phyloP scores from a whole-genome alignment of 2,329 filamentous ascomycete species.

The Trichophyton equinum region DNA sequence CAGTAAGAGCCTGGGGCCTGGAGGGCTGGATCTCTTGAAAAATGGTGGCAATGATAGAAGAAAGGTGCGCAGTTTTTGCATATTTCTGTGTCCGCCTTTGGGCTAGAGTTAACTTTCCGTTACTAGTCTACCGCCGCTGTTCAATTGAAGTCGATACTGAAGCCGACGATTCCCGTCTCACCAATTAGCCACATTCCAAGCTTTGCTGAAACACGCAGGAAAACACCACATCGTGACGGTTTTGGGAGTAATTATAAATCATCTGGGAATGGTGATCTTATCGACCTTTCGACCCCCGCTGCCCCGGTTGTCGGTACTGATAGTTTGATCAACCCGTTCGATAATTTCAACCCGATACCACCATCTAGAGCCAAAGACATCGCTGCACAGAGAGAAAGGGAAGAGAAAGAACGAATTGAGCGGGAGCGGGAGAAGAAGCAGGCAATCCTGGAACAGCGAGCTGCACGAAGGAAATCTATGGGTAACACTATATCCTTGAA shows the following conservation, averaged over 20 bases:
- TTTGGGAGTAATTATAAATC: conserved; percentile 11
- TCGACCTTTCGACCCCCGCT: conserved; percentile 33
- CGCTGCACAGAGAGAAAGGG: conserved; percentile 54
- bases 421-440: conserved; percentile 47
- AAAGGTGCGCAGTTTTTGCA: conserved; percentile 46
- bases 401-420: conserved; percentile 44
- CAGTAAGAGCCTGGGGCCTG: conserved; percentile 92
- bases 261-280: conserved; percentile 20
- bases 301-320: conserved; percentile 26
- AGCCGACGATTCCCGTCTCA: conserved; percentile 56
- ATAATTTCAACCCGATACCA: conserved; percentile 31
- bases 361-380: conserved; percentile 41
- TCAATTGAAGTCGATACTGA: conserved; percentile 60
- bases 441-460: conserved; percentile 57
- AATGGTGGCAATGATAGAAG: conserved; percentile 63
- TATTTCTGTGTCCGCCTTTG: background rate
- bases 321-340: conserved; percentile 38
- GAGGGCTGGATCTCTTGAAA: conserved; percentile 71
- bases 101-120: background rate
- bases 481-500: conserved; percentile 31
- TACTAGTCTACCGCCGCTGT: conserved; percentile 30
- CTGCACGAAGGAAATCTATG: conserved; percentile 82
- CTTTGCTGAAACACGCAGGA: conserved; percentile 40
- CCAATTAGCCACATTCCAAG: conserved; percentile 54
- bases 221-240: conserved; percentile 26